phyloP scores from a whole-genome alignment of 179 eudicot species.

The Corrigiola litoralis region DNA sequence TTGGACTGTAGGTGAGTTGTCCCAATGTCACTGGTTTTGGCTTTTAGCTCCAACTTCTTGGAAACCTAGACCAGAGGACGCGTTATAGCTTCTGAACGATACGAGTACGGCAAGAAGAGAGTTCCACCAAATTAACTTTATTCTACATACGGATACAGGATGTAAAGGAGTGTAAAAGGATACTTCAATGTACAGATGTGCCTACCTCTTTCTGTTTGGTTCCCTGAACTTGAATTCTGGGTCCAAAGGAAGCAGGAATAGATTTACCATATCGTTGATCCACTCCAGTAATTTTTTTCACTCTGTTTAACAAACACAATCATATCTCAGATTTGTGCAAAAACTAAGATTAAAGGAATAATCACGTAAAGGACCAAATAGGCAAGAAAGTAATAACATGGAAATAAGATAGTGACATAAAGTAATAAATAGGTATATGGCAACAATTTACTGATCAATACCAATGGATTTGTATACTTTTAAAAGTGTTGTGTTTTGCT shows the following conservation, averaged over 20 bases:
- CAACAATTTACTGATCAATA: not conserved
- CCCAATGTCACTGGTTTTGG: constrained; percentile 27
- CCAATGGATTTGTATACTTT: not conserved
- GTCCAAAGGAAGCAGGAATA: constrained; percentile 35
- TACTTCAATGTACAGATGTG: not conserved
- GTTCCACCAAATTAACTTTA: not conserved
- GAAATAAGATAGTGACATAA: not conserved
- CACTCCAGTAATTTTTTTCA: constrained; percentile 25
- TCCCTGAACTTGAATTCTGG: constrained; percentile 44
- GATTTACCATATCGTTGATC: constrained; percentile 39
- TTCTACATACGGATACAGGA: not conserved
- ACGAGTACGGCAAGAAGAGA: not conserved
- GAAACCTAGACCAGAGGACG: constrained; percentile 19
- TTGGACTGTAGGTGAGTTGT: constrained; percentile 24
- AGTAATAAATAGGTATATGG: not conserved
- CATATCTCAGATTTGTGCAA: not conserved
- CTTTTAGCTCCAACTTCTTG: constrained; percentile 31
- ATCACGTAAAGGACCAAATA: not conserved
- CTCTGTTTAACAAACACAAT: constrained; percentile 31
- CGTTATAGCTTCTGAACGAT: not conserved
- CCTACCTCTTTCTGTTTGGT: constrained; percentile 50
- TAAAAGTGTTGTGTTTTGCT: no score
- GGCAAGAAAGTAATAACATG: not conserved
- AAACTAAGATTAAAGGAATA: not conserved
- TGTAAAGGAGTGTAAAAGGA: not conserved